Evolutionary conservation across 1,139 yeast genomes (phyloP).

Genomic region (Taphrina wiesneri): DNA sequence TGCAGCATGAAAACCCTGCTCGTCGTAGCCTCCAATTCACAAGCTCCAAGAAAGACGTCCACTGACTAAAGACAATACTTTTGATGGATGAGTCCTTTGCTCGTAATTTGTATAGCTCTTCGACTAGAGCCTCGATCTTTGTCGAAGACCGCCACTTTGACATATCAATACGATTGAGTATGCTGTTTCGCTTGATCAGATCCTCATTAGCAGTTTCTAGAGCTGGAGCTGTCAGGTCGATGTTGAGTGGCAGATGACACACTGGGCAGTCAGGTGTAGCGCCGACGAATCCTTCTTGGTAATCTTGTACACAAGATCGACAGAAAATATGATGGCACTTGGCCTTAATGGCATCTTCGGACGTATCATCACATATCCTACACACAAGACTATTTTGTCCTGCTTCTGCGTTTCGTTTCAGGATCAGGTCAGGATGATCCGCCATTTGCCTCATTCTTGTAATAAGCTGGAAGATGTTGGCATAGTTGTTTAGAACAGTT

Average conservation of each 20-base stretch:
- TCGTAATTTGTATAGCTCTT: constrained; percentile 81
- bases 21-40: constrained; percentile 92
- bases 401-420: constrained; percentile 49
- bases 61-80: constrained; percentile 94
- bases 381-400: constrained; percentile 72
- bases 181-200: constrained; percentile 71
- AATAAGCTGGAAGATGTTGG: constrained; percentile 90
- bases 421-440: constrained; percentile 93
- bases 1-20: constrained; percentile 92
- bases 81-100: constrained; percentile 87
- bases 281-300: constrained; percentile 68
- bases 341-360: constrained; percentile 94
- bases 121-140: constrained; percentile 92
- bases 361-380: constrained; percentile 93
- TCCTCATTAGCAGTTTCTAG: constrained; percentile 68
- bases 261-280: constrained; percentile 82
- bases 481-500: constrained; percentile 90
- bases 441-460: constrained; percentile 98
- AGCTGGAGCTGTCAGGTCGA: constrained; percentile 85
- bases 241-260: constrained; percentile 87
- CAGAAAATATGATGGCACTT: constrained; percentile 93
- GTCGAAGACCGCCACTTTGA: constrained; percentile 90
- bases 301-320: constrained; percentile 82
- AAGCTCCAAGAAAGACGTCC: constrained; percentile 91
- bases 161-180: constrained; percentile 84